Evolutionary conservation across 2,329 filamentous ascomycete genomes (phyloP).

Genomic region (Nemania sp.): DNA sequence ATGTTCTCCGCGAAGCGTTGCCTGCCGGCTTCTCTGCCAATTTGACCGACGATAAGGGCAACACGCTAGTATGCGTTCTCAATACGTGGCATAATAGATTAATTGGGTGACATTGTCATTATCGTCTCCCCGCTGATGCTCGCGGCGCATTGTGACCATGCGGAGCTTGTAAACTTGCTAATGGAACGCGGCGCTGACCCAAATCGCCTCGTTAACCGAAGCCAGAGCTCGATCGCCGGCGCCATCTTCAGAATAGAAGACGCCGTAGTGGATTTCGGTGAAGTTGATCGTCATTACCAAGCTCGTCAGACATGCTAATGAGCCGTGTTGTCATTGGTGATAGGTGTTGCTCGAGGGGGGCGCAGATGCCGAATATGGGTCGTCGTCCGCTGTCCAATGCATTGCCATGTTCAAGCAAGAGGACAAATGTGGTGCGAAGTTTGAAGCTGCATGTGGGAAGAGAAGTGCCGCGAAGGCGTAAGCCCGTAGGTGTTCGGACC

Average conservation of each 20-base stretch:
- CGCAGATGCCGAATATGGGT: conserved; percentile 57
- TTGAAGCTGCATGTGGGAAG: conserved; percentile 52
- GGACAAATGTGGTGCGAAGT: conserved; percentile 53
- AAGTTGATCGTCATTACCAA: not conserved
- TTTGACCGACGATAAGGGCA: conserved; percentile 72
- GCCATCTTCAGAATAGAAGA: conserved; percentile 74
- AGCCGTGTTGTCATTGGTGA: too few relatives aligned
- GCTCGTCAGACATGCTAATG: too few relatives aligned
- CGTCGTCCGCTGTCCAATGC: conserved; percentile 53
- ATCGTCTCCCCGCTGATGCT: conserved; percentile 63
- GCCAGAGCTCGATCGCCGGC: conserved; percentile 70
- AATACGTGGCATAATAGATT: not conserved
- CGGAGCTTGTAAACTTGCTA: conserved; percentile 61
- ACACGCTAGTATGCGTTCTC: conserved; percentile 67
- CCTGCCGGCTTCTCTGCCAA: conserved; percentile 68
- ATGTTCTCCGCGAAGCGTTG: conserved; percentile 65
- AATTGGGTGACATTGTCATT: not conserved
- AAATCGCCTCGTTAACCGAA: conserved; percentile 68
- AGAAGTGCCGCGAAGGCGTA: too few relatives aligned
- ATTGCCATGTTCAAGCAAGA: conserved; percentile 57
- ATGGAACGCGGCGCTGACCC: conserved; percentile 66
- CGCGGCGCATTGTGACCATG: conserved; percentile 69
- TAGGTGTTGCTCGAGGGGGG: conserved; percentile 54
- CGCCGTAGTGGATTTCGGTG: conserved; percentile 59
- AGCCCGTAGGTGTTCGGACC: too few relatives aligned